phyloP scores from a whole-genome alignment of 176 grass and related monocot species.

The Aegilops umbellulata region DNA sequence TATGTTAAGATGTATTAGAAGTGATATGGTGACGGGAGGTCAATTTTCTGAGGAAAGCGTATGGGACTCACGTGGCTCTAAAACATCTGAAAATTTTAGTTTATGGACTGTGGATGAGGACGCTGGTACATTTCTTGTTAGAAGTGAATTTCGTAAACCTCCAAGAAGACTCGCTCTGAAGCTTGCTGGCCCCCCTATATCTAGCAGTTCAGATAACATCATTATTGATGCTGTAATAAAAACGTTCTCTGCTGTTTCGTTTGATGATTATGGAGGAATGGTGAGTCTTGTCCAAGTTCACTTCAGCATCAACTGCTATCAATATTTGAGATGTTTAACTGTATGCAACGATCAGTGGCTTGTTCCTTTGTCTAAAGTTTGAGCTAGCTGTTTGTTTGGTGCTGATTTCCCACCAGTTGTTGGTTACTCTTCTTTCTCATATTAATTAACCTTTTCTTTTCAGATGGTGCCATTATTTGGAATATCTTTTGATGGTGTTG shows the following conservation, averaged over 20 bases:
- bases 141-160: constrained; percentile 77
- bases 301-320: constrained; percentile 2
- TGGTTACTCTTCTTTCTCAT: constrained; percentile 8
- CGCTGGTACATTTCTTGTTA: constrained; percentile 86
- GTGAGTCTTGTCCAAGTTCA: constrained; percentile 47
- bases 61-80: constrained; percentile 78
- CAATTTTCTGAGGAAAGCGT: constrained; percentile 82
- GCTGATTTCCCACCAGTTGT: constrained; percentile 4
- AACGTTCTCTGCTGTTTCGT: constrained; percentile 79
- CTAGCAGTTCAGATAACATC: constrained; percentile 64
- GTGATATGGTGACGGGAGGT: constrained; percentile 85
- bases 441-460: constrained; percentile 28
- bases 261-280: constrained; percentile 97
- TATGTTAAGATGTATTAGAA: constrained; percentile 81
- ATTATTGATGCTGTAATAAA: constrained; percentile 87
- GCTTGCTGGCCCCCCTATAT: constrained; percentile 57
- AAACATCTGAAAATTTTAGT: constrained; percentile 73
- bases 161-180: constrained; percentile 81
- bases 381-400: constrained; percentile 15
- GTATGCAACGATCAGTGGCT: neutral
- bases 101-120: constrained; percentile 81
- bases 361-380: neutral
- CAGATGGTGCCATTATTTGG: constrained; percentile 97
- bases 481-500: constrained; percentile 65
- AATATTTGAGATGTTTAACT: constrained; percentile 4